Base-by-base conservation (phyloP, 2,329 filamentous ascomycete genomes). In the Paecilomyces sp. region DNA sequence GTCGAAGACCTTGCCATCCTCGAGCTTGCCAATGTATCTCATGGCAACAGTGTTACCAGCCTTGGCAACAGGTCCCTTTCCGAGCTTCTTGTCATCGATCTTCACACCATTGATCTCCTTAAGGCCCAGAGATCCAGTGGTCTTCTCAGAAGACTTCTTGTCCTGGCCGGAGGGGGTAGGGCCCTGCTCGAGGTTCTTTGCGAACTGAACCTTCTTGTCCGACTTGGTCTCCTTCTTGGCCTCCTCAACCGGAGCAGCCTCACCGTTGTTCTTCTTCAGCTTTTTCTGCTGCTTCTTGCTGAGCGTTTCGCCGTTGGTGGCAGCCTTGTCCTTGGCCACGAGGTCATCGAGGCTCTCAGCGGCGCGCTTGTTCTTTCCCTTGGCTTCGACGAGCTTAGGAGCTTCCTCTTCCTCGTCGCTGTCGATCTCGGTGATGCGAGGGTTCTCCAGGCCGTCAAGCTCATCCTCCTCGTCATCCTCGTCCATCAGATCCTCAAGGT, bases 271-370 rank as follows among this genome's bases (percentile, higher is more conserved):
- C 84, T 96, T 97, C 88, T 99, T 97, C 70, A 89, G 85, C 77
- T 97, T 97, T 88, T 97, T 97, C 74, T 89, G 86, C 78, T 97
- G 91, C 83, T 96, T 97, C 85, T 97, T 97, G 84, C 87, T 92
- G 64, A 92, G 83, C 81, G 83, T 74, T 68, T 92, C 88, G 65
- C 85, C 85, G 64, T 84, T 82, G 25, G 72, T 69, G 47, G 70
- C 75, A 54, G 77, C 70, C 65, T 79, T 82, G 66, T 82, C 83
- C 79, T 94, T 93, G 76, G 87, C 84, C 71, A 97, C 95, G 76
- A 96, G 79, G 65, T 90, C 90, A 69, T 97, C 92, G 28, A 97
- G 88, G 62, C 72, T 76, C 51, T 88, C 91, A 54, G 92, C 93
- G 51, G 88, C 79, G 67, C 94, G 92, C 89, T 99, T 97, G 81